Conservation (phyloP, 1,284 basidiomycete species). For the Cutaneotrichosporon sp. region DNA sequence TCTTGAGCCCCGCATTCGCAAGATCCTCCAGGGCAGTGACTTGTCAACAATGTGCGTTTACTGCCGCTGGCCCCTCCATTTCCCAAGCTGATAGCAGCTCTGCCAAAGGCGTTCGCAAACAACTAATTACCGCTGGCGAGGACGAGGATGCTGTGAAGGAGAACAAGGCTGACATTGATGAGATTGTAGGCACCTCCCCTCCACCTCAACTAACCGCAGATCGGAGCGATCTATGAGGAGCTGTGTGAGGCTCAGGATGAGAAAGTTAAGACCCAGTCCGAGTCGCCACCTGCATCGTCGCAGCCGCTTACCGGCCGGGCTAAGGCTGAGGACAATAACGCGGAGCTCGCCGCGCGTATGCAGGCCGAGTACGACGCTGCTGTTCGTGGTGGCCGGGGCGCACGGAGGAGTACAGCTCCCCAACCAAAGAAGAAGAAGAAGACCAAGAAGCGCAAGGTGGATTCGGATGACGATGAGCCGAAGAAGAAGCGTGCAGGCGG, state of each 20-base stretch:
- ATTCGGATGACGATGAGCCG: slow-evolving; percentile 25
- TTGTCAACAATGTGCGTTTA: slow-evolving; percentile 38
- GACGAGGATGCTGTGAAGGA: slow-evolving; percentile 45
- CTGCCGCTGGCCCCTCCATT: neutral
- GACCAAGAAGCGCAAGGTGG: slow-evolving; percentile 30
- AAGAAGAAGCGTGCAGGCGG: slow-evolving; percentile 33
- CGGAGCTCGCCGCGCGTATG: slow-evolving; percentile 34
- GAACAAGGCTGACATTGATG: slow-evolving; percentile 44
- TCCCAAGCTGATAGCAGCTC: slow-evolving; percentile 32
- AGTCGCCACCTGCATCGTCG: slow-evolving; percentile 26
- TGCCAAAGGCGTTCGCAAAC: slow-evolving; percentile 50
- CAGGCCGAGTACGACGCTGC: slow-evolving; percentile 37
- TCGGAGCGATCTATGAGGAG: slow-evolving; percentile 43
- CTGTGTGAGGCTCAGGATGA: slow-evolving; percentile 23
- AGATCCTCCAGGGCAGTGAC: slow-evolving; percentile 38
- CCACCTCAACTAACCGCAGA: slow-evolving; percentile 29
- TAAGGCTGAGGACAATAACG: slow-evolving; percentile 30
- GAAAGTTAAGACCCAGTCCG: slow-evolving; percentile 3
- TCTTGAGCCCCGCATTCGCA: slow-evolving; percentile 36
- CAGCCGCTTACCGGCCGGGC: slow-evolving; percentile 26
- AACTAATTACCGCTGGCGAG: slow-evolving; percentile 42
- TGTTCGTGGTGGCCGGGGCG: slow-evolving; percentile 27
- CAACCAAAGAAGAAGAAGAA: slow-evolving; percentile 42
- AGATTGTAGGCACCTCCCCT: slow-evolving; percentile 32
- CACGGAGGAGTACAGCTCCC: slow-evolving; percentile 22